Percentiles rank a stretch among this genome's conserved stretches.
Evolutionary conservation across 2,329 filamentous ascomycete genomes (phyloP).

Genomic region (Chaetothyriales sp.): DNA sequence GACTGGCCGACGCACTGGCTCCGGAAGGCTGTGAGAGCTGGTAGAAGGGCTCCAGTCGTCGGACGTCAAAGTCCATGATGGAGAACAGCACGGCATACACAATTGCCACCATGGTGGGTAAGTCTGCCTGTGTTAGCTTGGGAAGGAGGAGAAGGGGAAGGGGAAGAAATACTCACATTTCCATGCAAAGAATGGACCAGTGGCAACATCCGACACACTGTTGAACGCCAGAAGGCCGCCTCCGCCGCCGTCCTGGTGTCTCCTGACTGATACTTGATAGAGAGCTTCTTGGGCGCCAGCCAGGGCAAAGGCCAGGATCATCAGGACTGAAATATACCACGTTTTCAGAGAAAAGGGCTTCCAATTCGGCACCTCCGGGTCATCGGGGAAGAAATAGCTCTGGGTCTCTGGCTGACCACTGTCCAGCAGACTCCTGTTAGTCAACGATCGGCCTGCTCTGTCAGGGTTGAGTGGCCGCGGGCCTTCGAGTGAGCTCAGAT

Average conservation of each 20-base stretch:
- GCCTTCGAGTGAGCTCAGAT: constrained; percentile 29
- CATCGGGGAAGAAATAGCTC: constrained; percentile 22
- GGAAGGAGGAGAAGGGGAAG: neutral
- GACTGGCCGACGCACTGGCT: constrained; percentile 22
- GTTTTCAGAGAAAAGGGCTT: constrained; percentile 23
- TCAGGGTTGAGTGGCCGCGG: constrained; percentile 3
- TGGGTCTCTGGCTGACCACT: constrained; percentile 17
- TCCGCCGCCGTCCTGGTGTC: constrained; percentile 22
- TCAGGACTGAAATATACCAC: constrained; percentile 20
- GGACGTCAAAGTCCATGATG: constrained; percentile 36
- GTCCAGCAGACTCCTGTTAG: constrained; percentile 4
- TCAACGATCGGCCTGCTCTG: constrained; percentile 5
- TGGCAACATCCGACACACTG: constrained; percentile 18
- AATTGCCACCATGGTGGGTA: constrained; percentile 32
- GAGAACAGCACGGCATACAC: constrained; percentile 36
- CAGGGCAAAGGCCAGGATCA: constrained; percentile 19
- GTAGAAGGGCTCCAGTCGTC: constrained; percentile 36
- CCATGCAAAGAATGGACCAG: constrained; percentile 23
- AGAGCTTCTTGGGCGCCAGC: constrained; percentile 23
- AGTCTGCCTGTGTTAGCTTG: constrained; percentile 19
- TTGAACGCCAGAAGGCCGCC: constrained; percentile 20
- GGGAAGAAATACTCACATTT: constrained; percentile 18
- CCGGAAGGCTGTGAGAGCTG: constrained; percentile 24
- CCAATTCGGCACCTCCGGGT: constrained; percentile 24
- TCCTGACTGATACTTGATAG: constrained; percentile 21